phyloP scores from a whole-genome alignment of 2,329 filamentous ascomycete species.

The Hirsutella minnesotensis region DNA sequence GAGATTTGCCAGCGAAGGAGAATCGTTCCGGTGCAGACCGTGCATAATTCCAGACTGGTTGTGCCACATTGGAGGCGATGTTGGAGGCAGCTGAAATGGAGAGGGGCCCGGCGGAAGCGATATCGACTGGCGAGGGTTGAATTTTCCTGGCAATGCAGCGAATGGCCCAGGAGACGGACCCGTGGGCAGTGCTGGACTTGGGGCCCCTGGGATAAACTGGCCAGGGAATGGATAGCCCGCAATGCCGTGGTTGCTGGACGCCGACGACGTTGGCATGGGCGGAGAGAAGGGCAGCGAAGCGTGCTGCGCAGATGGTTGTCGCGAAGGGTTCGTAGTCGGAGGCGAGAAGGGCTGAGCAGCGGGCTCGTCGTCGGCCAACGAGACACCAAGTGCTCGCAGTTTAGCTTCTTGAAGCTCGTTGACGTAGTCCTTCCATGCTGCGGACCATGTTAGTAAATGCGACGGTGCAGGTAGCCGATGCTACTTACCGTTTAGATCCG shows the following conservation, averaged over 20 bases:
- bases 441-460: conserved; percentile 8
- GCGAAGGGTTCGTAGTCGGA: conserved; percentile 46
- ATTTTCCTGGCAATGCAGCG: conserved; percentile 42
- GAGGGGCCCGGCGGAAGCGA: conserved; percentile 52
- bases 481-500: conserved; percentile 49
- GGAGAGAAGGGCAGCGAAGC: conserved; percentile 73
- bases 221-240: conserved; percentile 44
- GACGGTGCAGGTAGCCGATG: neutral
- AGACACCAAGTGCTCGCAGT: conserved; percentile 81
- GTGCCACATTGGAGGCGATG: conserved; percentile 46
- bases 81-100: conserved; percentile 54
- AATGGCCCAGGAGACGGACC: conserved; percentile 65
- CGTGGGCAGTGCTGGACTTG: conserved; percentile 52
- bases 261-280: conserved; percentile 68
- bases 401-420: conserved; percentile 81
- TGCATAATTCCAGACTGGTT: conserved; percentile 45
- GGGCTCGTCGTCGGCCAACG: conserved; percentile 62
- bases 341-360: conserved; percentile 54
- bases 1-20: conserved; percentile 47
- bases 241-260: conserved; percentile 52
- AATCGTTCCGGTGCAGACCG: conserved; percentile 42
- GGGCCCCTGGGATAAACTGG: conserved; percentile 47
- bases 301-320: conserved; percentile 62
- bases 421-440: conserved; percentile 64
- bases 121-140: conserved; percentile 61